These are phyloP conservation scores for Erodium moschatum DNA, from an alignment of 441 rosid genomes.

Conservation along the genomic window DNA sequence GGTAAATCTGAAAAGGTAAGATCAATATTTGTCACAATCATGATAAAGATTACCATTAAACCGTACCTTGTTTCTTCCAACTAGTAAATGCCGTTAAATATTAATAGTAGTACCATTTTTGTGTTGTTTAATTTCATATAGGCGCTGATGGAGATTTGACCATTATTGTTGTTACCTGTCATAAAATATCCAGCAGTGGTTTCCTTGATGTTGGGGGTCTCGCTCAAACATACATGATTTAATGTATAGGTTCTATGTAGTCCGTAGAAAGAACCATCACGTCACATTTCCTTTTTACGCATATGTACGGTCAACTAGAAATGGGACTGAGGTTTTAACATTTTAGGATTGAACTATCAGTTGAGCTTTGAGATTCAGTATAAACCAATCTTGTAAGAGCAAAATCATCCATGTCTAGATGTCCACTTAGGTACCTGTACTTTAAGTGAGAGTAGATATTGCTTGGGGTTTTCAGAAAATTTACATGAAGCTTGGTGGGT, in stretches of 20 bases:
- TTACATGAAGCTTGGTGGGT: slow-evolving; percentile 52
- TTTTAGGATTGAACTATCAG: not conserved
- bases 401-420: not conserved
- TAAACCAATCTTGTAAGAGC: not conserved
- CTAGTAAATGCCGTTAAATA: not conserved
- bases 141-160: slow-evolving; percentile 13
- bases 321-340: not conserved
- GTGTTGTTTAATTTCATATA: not conserved
- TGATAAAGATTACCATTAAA: not conserved
- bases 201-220: not conserved
- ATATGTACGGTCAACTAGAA: too few species aligned
- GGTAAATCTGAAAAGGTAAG: not conserved
- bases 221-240: not conserved
- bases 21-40: slow-evolving; percentile 2
- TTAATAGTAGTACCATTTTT: not conserved
- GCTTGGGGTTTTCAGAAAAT: slow-evolving; percentile 26
- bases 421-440: slow-evolving; percentile 16
- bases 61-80: not conserved
- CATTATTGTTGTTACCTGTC: not conserved
- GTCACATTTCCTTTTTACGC: not conserved
- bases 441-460: slow-evolving; percentile 18
- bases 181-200: not conserved
- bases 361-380: not conserved
- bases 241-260: not conserved
- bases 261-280: not conserved